phyloP scores from a whole-genome alignment of 345 rosid species.

The Schrenkiella parvula region DNA sequence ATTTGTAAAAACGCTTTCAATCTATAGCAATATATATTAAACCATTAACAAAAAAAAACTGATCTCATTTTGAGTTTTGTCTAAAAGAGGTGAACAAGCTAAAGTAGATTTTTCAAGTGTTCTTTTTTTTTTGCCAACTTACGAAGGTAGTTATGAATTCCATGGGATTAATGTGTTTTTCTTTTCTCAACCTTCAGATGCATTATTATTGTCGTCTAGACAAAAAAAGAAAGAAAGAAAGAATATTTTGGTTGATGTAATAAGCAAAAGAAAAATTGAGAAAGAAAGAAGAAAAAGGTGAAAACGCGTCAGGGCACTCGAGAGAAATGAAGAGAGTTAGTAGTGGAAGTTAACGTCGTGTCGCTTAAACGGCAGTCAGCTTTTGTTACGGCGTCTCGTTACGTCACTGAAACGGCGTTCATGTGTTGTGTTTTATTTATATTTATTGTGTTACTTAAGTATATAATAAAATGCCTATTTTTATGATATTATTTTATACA shows the following conservation, averaged over 20 bases:
- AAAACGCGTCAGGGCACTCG: conserved; percentile 37
- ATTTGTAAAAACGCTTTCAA: neutral
- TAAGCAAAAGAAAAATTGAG: neutral
- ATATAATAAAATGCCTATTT: neutral
- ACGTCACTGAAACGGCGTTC: conserved; percentile 21
- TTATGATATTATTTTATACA: neutral
- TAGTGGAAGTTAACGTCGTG: conserved; percentile 36
- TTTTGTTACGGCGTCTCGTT: conserved; percentile 27
- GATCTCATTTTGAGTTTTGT: neutral
- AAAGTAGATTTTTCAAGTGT: neutral
- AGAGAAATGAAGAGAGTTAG: conserved; percentile 19
- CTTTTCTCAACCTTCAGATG: neutral
- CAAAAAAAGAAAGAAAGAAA: conserved; percentile 1
- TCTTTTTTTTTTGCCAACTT: neutral
- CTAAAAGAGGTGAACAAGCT: neutral
- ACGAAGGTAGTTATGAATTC: neutral
- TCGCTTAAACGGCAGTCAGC: conserved; percentile 34
- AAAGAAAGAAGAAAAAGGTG: conserved; percentile 5
- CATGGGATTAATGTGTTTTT: neutral
- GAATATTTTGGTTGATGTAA: neutral
- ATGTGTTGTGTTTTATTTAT: neutral
- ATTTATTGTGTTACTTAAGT: too few species aligned
- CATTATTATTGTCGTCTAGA: neutral
- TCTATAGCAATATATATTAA: neutral
- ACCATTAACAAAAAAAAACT: neutral